phyloP scores from a whole-genome alignment of 208 protist species.

The Acanthamoeba sp. region DNA sequence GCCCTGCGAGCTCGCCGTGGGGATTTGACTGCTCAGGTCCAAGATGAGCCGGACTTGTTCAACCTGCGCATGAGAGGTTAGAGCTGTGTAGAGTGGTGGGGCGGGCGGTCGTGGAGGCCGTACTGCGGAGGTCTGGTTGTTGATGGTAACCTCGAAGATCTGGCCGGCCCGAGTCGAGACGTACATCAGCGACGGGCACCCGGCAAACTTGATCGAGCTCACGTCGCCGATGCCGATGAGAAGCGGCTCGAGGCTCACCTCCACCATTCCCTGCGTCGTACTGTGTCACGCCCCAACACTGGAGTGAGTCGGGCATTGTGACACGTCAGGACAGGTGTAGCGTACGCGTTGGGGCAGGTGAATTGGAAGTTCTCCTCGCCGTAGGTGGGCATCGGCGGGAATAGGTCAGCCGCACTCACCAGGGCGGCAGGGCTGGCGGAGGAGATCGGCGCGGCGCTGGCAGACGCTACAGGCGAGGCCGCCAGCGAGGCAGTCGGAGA shows the following conservation, averaged over 20 bases:
- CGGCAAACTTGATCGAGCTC: conserved; percentile 57
- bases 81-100: no score
- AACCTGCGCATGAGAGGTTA: not conserved
- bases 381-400: conserved; percentile 2
- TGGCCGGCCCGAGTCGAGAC: not conserved
- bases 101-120: not conserved
- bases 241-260: conserved; percentile 39
- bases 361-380: not conserved
- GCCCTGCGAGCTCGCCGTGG: not conserved
- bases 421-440: not conserved
- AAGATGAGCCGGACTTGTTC: conserved; percentile 17
- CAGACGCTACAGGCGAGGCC: not conserved
- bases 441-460: not conserved
- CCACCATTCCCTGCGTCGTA: not conserved
- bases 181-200: conserved; percentile 32
- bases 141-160: conserved; percentile 24
- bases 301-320: not conserved
- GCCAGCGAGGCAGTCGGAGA: not conserved
- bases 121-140: conserved; percentile 3
- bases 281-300: not conserved
- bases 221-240: conserved; percentile 1
- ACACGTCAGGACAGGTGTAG: not conserved
- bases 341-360: conserved; percentile 34
- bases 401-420: not conserved
- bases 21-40: not conserved